phyloP scores from a whole-genome alignment of 371 early-diverging fungal genomes.

The Rhizopus sp. region DNA sequence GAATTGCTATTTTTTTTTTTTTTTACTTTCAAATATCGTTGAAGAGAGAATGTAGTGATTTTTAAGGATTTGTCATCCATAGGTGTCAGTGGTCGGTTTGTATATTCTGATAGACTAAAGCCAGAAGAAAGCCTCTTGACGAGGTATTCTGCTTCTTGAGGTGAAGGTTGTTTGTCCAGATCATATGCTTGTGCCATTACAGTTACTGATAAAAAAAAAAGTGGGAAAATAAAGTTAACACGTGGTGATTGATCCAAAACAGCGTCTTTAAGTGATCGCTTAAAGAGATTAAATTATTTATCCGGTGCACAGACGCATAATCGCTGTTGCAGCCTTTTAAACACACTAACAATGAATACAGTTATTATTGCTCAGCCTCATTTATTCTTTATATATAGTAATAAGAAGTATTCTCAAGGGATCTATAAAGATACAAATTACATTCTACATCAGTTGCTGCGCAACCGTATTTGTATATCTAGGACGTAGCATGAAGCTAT shows the following conservation, averaged over 20 bases:
- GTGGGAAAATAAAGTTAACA: neutral
- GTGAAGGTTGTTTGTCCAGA: constrained; percentile 37
- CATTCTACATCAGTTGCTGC: too few relatives aligned
- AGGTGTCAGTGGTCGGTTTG: constrained; percentile 18
- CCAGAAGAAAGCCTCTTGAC: constrained; percentile 46
- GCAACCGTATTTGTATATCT: too few relatives aligned
- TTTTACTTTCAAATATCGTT: constrained; percentile 65
- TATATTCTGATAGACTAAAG: constrained; percentile 26
- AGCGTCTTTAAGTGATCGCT: neutral
- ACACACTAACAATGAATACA: too few relatives aligned
- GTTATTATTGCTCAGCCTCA: too few relatives aligned
- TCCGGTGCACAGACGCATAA: neutral
- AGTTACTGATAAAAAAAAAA: neutral
- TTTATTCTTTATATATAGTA: too few relatives aligned
- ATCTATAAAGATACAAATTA: too few relatives aligned
- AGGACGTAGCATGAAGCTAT: too few relatives aligned
- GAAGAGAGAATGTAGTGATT: constrained; percentile 65
- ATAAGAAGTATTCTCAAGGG: too few relatives aligned
- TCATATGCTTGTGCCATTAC: constrained; percentile 29
- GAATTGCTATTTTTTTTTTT: neutral
- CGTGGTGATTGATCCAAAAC: neutral
- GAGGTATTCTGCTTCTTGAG: constrained; percentile 42
- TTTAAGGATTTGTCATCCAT: constrained; percentile 63
- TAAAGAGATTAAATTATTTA: too few relatives aligned
- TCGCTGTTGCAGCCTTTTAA: neutral